Base-by-base conservation (phyloP, 306 rosid species). In the Rubus idaeus region DNA sequence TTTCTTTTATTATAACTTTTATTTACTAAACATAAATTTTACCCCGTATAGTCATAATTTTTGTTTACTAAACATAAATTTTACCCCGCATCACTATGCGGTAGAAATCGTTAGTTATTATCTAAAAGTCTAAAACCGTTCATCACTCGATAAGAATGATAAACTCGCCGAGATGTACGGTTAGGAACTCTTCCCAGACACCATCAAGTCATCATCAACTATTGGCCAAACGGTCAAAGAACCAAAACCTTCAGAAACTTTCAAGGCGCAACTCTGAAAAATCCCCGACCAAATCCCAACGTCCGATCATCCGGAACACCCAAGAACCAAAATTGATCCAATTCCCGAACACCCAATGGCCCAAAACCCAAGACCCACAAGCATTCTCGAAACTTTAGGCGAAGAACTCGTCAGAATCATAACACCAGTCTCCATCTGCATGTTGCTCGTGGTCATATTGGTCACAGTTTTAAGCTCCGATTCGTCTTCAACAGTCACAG, bases 381-480 rank as follows among this genome's bases (percentile, higher is more conserved):
- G 83, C 70, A 39, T 92, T 81, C 83, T 94, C 9, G 92, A 90
- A 42, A 67, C 86, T 20, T 71, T 94, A 9, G 97, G 98, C 8
- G 98, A 89, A 79, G 97, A 92, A 87, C 87, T 92, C 70, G 77
- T 94, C 44, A 80, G 96, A 87, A 94, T 92, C 76, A 53, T 92
- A 9, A 71, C 93, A 3, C 98, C 98, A 11, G 98, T 94, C 77
- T 89, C 98, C 64, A 82, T 92, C 69, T 94, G 98, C 84, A 94
- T 94, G 98, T 85, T 90, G 60, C 51, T 92, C 81, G 97, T 94
- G 11, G 98, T 94, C 11, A 73, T 89, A 70, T 62, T 94, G 77
- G 98, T 94, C 74, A 84, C 97, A 4, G 50, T 89, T 47, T 89
- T 94, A 62, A 80, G 82, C 77, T 67, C 82, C 1, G 72, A 87